Percentiles rank a stretch among this genome's conserved stretches.
These are phyloP conservation scores for Cladosporium sp. DNA, from an alignment of 2,329 filamentous ascomycete species.

Conservation along the genomic window DNA sequence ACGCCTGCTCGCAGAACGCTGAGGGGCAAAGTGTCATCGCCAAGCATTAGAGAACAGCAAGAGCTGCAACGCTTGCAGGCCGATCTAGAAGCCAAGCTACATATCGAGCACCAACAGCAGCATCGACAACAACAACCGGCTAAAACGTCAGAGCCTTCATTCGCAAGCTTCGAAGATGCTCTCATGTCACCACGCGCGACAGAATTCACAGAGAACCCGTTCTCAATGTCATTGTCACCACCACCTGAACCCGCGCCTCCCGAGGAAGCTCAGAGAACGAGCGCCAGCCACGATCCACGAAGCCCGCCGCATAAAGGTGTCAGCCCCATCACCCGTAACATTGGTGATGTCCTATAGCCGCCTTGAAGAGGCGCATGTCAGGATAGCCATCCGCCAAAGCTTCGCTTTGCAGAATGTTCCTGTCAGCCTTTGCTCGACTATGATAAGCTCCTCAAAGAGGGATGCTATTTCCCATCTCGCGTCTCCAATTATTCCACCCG, in stretches of 20 bases:
- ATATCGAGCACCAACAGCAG: slow-evolving; percentile 6
- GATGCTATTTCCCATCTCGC: too few relatives aligned
- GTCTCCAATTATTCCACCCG: too few relatives aligned
- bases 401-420: too few relatives aligned
- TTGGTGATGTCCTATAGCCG: slow-evolving; percentile 65
- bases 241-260: slow-evolving; percentile 28
- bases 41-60: slow-evolving; percentile 30
- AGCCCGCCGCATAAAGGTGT: slow-evolving; percentile 72
- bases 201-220: slow-evolving; percentile 66
- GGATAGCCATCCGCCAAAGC: too few relatives aligned
- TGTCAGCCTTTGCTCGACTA: too few relatives aligned
- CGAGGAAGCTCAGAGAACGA: slow-evolving; percentile 53
- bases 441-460: too few relatives aligned
- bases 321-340: slow-evolving; percentile 71
- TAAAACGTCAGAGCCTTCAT: background rate
- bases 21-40: slow-evolving; percentile 31
- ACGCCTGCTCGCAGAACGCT: slow-evolving; percentile 16
- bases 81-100: slow-evolving; percentile 27
- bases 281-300: slow-evolving; percentile 55
- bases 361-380: too few relatives aligned
- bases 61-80: slow-evolving; percentile 31
- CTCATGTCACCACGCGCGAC: slow-evolving; percentile 69
- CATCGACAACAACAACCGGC: background rate
- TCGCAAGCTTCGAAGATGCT: slow-evolving; percentile 38
- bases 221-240: slow-evolving; percentile 41